A percentile compares a stretch with the other conserved stretches of the same genome.
These are phyloP conservation scores for Luvunga scandens DNA, from an alignment of 345 rosid genomes.

Conservation along the genomic window DNA sequence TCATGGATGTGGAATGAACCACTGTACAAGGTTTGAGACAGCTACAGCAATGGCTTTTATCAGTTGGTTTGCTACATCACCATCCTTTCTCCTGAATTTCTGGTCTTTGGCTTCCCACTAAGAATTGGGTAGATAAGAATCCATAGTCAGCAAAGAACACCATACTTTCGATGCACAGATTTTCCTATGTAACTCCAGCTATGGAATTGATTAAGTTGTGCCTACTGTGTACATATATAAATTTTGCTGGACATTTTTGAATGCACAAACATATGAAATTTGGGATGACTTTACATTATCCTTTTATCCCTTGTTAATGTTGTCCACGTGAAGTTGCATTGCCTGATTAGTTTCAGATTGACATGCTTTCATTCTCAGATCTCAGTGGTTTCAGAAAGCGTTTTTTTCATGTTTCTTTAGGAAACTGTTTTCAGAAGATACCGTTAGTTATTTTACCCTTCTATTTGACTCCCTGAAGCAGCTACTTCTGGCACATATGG, in stretches of 20 bases:
- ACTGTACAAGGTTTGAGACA: constrained; percentile 57
- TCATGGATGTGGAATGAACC: constrained; percentile 42
- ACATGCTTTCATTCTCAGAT: neutral
- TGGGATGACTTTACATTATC: neutral
- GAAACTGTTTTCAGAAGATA: neutral
- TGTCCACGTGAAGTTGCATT: neutral
- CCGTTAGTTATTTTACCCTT: too few relatives aligned
- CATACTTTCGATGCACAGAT: neutral
- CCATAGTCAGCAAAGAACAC: neutral
- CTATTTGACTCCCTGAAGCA: neutral
- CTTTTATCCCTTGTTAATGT: neutral
- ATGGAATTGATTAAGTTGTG: constrained; percentile 18
- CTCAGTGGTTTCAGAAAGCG: neutral
- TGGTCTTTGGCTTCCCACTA: constrained; percentile 70
- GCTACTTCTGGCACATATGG: neutral
- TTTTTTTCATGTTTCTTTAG: neutral
- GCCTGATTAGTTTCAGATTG: neutral
- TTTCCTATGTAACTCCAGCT: neutral
- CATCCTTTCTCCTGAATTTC: constrained; percentile 67
- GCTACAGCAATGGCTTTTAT: constrained; percentile 81
- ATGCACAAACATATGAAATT: neutral
- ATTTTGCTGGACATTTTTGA: constrained; percentile 13
- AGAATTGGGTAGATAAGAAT: neutral
- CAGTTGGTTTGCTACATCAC: constrained; percentile 63
- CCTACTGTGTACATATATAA: constrained; percentile 24